These are phyloP conservation scores for Xylariaceae sp. DNA, from an alignment of 2,329 filamentous ascomycete species.

Conservation along the genomic window DNA sequence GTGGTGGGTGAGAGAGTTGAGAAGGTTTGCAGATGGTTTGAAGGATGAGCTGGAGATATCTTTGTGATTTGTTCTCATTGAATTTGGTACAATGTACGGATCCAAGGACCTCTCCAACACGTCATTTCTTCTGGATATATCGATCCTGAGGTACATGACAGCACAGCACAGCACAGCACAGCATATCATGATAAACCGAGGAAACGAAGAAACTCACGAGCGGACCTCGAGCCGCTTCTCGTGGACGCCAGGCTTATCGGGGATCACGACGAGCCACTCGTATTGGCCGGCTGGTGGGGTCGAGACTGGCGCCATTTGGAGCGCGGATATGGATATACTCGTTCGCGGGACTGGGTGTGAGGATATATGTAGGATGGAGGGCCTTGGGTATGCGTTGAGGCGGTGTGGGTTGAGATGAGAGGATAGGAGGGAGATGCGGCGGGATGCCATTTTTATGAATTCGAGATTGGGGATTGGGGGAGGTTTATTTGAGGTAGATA, in stretches of 20 bases:
- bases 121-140: too few relatives aligned
- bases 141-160: too few relatives aligned
- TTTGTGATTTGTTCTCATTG: neutral
- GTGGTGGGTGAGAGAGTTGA: neutral
- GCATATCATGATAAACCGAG: neutral
- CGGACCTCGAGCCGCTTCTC: slow-evolving; percentile 62
- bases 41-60: slow-evolving; percentile 10
- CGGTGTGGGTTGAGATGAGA: too few relatives aligned
- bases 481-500: too few relatives aligned
- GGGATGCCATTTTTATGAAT: too few relatives aligned
- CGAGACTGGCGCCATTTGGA: slow-evolving; percentile 23
- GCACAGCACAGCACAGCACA: neutral
- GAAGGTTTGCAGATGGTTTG: slow-evolving; percentile 1
- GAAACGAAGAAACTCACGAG: slow-evolving; percentile 41
- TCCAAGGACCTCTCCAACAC: neutral
- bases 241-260: slow-evolving; percentile 60
- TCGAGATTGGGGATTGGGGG: too few relatives aligned
- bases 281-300: slow-evolving; percentile 23
- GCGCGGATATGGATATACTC: neutral
- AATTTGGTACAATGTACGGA: too few relatives aligned
- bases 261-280: slow-evolving; percentile 65
- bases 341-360: neutral
- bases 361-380: neutral
- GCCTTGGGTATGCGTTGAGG: neutral
- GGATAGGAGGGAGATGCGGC: too few relatives aligned